Evolutionary conservation across 352 stramenopile genomes (phyloP).

Genomic region (Blastocystis sp.): DNA sequence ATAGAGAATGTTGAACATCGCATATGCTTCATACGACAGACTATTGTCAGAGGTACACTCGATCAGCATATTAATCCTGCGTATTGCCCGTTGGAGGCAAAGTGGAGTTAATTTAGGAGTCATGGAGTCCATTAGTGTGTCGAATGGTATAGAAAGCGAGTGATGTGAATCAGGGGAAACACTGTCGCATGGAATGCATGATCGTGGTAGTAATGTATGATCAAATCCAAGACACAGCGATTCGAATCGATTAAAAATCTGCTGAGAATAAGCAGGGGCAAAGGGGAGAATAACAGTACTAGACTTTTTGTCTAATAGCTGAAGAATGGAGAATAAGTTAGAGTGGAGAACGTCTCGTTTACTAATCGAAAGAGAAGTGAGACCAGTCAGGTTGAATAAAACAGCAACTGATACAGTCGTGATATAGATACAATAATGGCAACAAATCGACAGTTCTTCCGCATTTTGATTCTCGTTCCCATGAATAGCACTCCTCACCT

Average conservation of each 20-base stretch:
- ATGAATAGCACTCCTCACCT: background rate
- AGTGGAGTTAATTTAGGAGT: background rate
- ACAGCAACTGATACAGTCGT: constrained; percentile 9
- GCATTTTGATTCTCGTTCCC: background rate
- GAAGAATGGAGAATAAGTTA: background rate
- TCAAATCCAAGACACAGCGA: background rate
- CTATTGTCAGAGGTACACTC: background rate
- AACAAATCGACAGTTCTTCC: background rate
- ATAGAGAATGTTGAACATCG: constrained; percentile 49
- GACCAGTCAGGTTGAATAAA: constrained; percentile 14
- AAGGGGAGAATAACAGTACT: background rate
- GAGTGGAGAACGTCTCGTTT: background rate
- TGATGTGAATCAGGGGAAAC: background rate
- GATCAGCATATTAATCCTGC: background rate
- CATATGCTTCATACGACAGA: constrained; percentile 19
- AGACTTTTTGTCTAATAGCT: background rate
- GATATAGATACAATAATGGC: background rate
- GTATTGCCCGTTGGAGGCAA: background rate
- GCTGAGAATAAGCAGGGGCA: constrained; percentile 23
- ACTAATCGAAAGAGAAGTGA: background rate
- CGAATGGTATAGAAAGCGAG: background rate
- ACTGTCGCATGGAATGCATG: background rate
- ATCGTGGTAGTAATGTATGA: background rate
- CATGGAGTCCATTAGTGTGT: background rate
- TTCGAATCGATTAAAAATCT: constrained; percentile 48